Conservation (phyloP, 331 rosid genomes). For the Pyrus hybrid region DNA sequence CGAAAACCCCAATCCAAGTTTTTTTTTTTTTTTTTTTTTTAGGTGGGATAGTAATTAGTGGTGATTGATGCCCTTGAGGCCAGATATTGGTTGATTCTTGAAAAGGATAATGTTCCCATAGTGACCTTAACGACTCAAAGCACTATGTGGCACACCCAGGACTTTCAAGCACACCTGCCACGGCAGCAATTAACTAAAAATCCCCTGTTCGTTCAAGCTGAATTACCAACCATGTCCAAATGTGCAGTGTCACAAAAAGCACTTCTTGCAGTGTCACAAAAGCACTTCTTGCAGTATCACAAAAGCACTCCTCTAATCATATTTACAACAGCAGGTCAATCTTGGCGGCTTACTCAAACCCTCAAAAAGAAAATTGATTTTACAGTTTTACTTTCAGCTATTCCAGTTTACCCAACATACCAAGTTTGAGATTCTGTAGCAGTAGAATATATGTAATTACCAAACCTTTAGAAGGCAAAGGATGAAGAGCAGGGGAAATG, state of each 20-base stretch:
- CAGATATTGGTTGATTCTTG: neutral
- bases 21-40: too few species aligned
- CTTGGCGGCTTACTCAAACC: neutral
- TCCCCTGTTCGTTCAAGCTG: neutral
- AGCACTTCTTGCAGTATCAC: slow-evolving; percentile 7
- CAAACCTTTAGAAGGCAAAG: neutral
- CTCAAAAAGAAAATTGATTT: too few species aligned
- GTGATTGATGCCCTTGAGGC: neutral
- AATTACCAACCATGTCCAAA: neutral
- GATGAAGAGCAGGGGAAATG: slow-evolving; percentile 8
- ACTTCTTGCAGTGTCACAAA: too few species aligned
- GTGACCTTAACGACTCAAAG: slow-evolving; percentile 12
- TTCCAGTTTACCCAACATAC: neutral
- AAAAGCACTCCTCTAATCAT: slow-evolving; percentile 2
- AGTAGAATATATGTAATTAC: neutral
- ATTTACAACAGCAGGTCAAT: neutral
- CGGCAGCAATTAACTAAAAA: neutral
- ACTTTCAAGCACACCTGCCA: neutral
- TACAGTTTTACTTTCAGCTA: too few species aligned
- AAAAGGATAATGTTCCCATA: neutral
- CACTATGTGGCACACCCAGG: slow-evolving; percentile 9
- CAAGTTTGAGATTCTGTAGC: neutral
- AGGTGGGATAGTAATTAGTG: neutral
- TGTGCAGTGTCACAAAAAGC: slow-evolving; percentile 1
- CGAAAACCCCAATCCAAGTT: too few species aligned